phyloP scores from a whole-genome alignment of 192 early-diverging fungal genomes.

The Kickxella alabastrina region DNA sequence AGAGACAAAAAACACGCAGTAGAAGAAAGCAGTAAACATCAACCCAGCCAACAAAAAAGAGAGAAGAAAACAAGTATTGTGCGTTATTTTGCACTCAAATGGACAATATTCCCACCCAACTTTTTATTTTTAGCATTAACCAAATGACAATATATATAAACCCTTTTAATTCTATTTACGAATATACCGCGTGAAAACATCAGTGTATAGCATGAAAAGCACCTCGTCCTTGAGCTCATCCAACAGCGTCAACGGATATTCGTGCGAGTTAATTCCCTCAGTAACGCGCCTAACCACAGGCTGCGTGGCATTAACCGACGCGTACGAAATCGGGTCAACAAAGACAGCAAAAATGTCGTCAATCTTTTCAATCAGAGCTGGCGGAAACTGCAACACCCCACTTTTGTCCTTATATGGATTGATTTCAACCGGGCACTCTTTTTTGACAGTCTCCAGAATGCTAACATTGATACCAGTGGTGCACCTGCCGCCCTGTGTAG shows the following conservation, averaged over 20 bases:
- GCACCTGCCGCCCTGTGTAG: neutral
- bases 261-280: slow-evolving; percentile 9
- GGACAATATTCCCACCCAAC: too few relatives aligned
- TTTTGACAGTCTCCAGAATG: slow-evolving; percentile 10
- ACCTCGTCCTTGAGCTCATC: slow-evolving; percentile 45
- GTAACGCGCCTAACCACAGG: slow-evolving; percentile 13
- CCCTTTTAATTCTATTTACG: slow-evolving; percentile 13
- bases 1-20: too few relatives aligned
- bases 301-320: slow-evolving; percentile 24
- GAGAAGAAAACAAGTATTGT: too few relatives aligned
- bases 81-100: too few relatives aligned
- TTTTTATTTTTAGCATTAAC: too few relatives aligned
- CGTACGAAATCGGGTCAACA: slow-evolving; percentile 27
- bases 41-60: too few relatives aligned
- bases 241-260: slow-evolving; percentile 14
- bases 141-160: too few relatives aligned
- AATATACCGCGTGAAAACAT: slow-evolving; percentile 40
- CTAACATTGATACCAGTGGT: slow-evolving; percentile 7
- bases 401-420: neutral
- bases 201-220: slow-evolving; percentile 45
- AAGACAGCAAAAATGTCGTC: slow-evolving; percentile 15
- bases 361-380: slow-evolving; percentile 8
- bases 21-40: too few relatives aligned
- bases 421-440: neutral
- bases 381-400: slow-evolving; percentile 11